These are phyloP conservation scores for Kwoniella sp. DNA, from an alignment of 768 basidiomycete genomes.

Conservation along the genomic window DNA sequence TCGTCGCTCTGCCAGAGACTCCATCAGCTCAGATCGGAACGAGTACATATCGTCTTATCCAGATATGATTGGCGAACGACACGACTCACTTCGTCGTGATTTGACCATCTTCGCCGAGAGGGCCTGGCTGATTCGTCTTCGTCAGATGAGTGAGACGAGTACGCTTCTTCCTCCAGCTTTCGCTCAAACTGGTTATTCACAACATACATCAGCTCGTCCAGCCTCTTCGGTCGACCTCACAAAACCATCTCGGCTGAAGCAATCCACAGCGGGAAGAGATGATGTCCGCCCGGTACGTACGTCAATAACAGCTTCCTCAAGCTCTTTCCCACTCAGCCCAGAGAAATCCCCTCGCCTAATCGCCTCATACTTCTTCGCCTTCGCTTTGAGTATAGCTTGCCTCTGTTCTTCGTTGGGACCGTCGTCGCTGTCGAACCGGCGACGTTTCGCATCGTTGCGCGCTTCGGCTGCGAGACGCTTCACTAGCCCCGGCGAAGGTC, in stretches of 20 bases:
- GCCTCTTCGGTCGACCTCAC: neutral
- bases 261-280: neutral
- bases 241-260: too few relatives aligned
- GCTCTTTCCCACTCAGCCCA: slow-evolving; percentile 47
- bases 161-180: slow-evolving; percentile 44
- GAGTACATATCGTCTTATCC: neutral
- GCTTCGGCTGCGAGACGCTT: slow-evolving; percentile 53
- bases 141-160: slow-evolving; percentile 44
- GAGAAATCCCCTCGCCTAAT: slow-evolving; percentile 47
- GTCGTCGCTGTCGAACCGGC: slow-evolving; percentile 36
- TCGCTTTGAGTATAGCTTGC: slow-evolving; percentile 42
- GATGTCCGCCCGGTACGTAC: too few relatives aligned
- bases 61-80: neutral
- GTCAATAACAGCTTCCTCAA: slow-evolving; percentile 50
- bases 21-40: neutral
- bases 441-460: slow-evolving; percentile 42
- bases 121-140: slow-evolving; percentile 42
- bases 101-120: slow-evolving; percentile 19
- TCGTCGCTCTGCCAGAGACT: slow-evolving; percentile 16
- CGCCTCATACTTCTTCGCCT: slow-evolving; percentile 53
- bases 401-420: slow-evolving; percentile 47
- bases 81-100: slow-evolving; percentile 8
- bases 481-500: slow-evolving; percentile 51
- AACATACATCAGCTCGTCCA: neutral
- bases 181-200: slow-evolving; percentile 44